Evolutionary conservation across 495 filamentous ascomycete species (phyloP), one percentile per base, ranked within the genome.

Genomic region (Neurospora sp.): DNA sequence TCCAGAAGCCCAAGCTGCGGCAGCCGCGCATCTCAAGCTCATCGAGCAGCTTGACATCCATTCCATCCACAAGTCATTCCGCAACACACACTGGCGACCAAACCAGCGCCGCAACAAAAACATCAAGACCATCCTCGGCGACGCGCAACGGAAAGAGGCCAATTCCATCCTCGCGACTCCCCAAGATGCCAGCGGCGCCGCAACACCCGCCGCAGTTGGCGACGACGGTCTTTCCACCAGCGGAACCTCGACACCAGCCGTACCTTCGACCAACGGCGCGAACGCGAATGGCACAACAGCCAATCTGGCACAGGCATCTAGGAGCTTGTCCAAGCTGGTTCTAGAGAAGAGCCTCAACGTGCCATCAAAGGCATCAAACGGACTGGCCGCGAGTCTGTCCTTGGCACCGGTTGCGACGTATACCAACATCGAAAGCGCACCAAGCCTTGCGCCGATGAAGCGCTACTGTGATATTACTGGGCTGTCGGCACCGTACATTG

Each of bases 401-500:
- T 88, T 89, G 65, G 91, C 91, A 0, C 94, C 94, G 0, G 87
- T 87, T 3, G 92, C 93, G 39, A 97, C 96, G 0, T 99, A 97
- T 80, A 95, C 93, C 12, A 97, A 97, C 77, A 95, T 99, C 76
- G 94, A 97, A 76, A 92, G 92, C 18, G 93, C 95, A 3, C 95
- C 96, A 16, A 93, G 91, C 48, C 82, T 97, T 40, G 90, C 91
- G 20, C 88, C 91, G 75, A 85, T 90, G 76, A 92, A 88, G 76
- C 91, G 90, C 73, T 98, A 98, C 82, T 98, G 96, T 84, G 96
- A 98, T 81, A 87, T 98, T 79, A 98, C 96, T 8, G 96, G 96
- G 22, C 82, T 98, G 74, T 87, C 93, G 12, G 93, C 93, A 20
- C 89, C 91, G 20, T 99, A 99, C 74, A 90, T 92, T 10, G 95